These are phyloP conservation scores for Wickerhamomyces canadensis DNA, from an alignment of 805 yeast genomes.

Conservation along the genomic window DNA sequence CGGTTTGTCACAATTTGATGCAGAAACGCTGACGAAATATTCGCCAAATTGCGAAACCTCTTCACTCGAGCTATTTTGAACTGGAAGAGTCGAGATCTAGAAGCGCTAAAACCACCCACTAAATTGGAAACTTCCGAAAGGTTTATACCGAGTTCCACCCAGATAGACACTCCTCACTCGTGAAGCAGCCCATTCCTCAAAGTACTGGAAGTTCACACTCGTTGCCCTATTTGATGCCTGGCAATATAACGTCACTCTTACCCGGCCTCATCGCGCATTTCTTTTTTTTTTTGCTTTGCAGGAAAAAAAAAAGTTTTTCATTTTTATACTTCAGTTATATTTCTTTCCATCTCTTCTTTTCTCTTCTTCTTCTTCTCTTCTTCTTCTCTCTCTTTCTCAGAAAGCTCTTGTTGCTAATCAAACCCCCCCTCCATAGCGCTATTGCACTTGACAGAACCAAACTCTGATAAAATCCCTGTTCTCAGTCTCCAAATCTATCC, in stretches of 20 bases:
- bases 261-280: slow-evolving; percentile 9
- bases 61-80: too few relatives aligned
- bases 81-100: background rate
- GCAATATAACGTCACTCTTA: background rate
- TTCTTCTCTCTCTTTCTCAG: slow-evolving; percentile 23
- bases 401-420: slow-evolving; percentile 18
- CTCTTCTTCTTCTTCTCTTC: slow-evolving; percentile 17
- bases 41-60: too few relatives aligned
- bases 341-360: slow-evolving; percentile 1
- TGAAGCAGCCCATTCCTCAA: too few relatives aligned
- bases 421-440: too few relatives aligned
- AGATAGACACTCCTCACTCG: too few relatives aligned
- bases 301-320: slow-evolving; percentile 7
- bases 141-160: too few relatives aligned
- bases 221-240: too few relatives aligned
- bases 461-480: background rate
- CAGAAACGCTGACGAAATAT: too few relatives aligned
- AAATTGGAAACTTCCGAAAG: too few relatives aligned
- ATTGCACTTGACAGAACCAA: slow-evolving; percentile 1
- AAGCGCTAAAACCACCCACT: too few relatives aligned
- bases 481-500: background rate
- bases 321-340: slow-evolving; percentile 8
- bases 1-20: too few relatives aligned
- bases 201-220: too few relatives aligned
- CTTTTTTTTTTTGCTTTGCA: slow-evolving; percentile 6